Evolutionary conservation across 768 basidiomycete species (phyloP).

Genomic region (Favolaschia claudopus): DNA sequence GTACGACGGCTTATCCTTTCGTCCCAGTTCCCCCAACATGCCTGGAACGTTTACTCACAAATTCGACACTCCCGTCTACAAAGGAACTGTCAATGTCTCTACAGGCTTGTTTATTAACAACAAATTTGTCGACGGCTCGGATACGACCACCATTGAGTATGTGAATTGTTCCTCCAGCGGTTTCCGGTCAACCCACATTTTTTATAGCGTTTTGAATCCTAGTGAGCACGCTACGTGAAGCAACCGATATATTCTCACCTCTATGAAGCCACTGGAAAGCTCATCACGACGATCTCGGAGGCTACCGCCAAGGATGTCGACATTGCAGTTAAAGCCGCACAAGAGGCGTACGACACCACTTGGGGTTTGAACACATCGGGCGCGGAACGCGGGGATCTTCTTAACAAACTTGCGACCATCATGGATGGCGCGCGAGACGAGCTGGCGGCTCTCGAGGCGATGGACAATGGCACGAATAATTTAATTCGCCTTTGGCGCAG

Average conservation of each 20-base stretch:
- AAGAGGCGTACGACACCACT: slow-evolving; percentile 37
- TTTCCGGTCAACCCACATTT: not conserved
- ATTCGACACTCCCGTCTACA: slow-evolving; percentile 52
- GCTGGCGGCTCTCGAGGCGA: slow-evolving; percentile 58
- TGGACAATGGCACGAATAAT: slow-evolving; percentile 49
- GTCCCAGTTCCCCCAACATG: slow-evolving; percentile 38
- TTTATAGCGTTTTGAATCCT: slow-evolving; percentile 64
- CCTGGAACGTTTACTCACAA: slow-evolving; percentile 49
- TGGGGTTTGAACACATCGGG: slow-evolving; percentile 63
- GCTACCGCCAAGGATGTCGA: slow-evolving; percentile 79
- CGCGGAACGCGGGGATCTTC: slow-evolving; percentile 44
- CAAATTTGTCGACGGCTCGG: slow-evolving; percentile 65
- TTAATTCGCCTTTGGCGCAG: not conserved
- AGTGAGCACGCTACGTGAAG: slow-evolving; percentile 34
- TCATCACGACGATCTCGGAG: slow-evolving; percentile 63
- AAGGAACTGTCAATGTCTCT: slow-evolving; percentile 50
- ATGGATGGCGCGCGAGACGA: slow-evolving; percentile 56
- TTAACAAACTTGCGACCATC: slow-evolving; percentile 58
- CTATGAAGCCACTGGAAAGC: slow-evolving; percentile 66
- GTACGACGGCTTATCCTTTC: not conserved
- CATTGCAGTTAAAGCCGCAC: slow-evolving; percentile 72
- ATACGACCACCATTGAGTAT: slow-evolving; percentile 73
- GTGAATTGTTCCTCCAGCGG: slow-evolving; percentile 31
- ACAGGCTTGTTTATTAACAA: slow-evolving; percentile 79
- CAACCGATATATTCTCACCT: slow-evolving; percentile 11